Conservation (phyloP, 331 rosid species). For the Telfairia occidentalis region DNA sequence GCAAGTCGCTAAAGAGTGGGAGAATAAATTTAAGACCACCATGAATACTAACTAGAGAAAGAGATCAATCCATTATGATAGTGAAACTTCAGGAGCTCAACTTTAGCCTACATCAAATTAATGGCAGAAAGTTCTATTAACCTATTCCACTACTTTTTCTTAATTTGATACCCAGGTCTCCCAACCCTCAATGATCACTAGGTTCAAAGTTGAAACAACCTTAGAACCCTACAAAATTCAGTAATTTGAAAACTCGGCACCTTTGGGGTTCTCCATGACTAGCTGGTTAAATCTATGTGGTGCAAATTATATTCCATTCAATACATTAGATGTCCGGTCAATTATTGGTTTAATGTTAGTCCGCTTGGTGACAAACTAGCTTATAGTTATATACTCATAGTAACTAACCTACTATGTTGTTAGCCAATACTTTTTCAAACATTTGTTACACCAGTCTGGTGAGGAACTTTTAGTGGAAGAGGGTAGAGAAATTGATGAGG, state of each 20-base stretch:
- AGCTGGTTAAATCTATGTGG: not conserved
- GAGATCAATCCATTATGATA: not conserved
- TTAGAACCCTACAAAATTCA: not conserved
- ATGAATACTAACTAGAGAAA: not conserved
- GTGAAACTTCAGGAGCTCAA: not conserved
- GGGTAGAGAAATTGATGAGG: not conserved
- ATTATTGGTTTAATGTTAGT: not conserved
- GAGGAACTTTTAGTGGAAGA: not conserved
- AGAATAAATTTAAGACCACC: not conserved
- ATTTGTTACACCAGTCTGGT: not conserved
- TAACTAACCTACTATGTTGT: not conserved
- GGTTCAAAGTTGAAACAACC: not conserved
- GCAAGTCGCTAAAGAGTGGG: not conserved
- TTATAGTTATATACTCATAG: not conserved
- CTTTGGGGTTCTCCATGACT: not conserved
- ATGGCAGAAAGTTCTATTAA: not conserved
- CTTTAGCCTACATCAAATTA: not conserved
- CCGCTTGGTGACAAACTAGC: not conserved
- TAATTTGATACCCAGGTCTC: not conserved
- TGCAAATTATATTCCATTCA: not conserved
- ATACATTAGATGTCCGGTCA: not conserved
- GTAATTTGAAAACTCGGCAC: not conserved
- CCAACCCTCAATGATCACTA: not conserved
- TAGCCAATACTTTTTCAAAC: not conserved
- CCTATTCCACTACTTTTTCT: not conserved